These are phyloP conservation scores for Hirschfeldia incana DNA, from an alignment of 345 rosid species.

Conservation along the genomic window DNA sequence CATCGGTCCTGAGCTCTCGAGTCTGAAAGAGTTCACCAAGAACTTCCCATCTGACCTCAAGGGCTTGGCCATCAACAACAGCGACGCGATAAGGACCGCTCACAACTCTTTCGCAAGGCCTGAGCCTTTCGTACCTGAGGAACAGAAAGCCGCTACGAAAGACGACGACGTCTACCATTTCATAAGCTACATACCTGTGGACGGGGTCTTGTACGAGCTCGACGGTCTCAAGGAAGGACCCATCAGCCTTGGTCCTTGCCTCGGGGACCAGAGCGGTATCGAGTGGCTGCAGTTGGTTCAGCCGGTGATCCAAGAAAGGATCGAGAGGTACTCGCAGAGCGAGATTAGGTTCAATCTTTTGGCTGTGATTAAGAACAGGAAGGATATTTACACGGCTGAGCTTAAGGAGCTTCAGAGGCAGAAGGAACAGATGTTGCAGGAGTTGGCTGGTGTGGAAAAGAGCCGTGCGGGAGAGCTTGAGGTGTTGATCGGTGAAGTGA, in stretches of 20 bases:
- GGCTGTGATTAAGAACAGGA: constrained; percentile 91
- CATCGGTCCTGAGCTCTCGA: constrained; percentile 79
- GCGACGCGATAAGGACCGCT: constrained; percentile 86
- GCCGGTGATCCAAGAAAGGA: constrained; percentile 94
- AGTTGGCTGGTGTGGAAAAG: constrained; percentile 51
- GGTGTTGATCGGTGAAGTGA: constrained; percentile 67
- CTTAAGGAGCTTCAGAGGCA: constrained; percentile 88
- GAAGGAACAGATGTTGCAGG: constrained; percentile 79
- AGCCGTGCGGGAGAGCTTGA: constrained; percentile 55
- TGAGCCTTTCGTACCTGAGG: constrained; percentile 91
- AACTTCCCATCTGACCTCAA: constrained; percentile 92
- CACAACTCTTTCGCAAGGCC: constrained; percentile 99
- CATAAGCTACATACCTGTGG: constrained; percentile 89
- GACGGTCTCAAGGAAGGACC: constrained; percentile 98
- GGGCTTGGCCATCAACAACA: constrained; percentile 95
- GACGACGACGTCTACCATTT: constrained; percentile 98
- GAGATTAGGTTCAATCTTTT: constrained; percentile 96
- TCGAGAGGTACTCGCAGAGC: constrained; percentile 83
- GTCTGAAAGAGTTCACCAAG: constrained; percentile 83
- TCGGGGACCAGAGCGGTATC: constrained; percentile 55
- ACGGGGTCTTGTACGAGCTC: constrained; percentile 90
- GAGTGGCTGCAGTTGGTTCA: constrained; percentile 93
- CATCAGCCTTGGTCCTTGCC: constrained; percentile 81
- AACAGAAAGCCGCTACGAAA: constrained; percentile 83
- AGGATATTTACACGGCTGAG: constrained; percentile 75